Base-by-base conservation (phyloP, 1,284 basidiomycete species). In the Fistulinella cinereoalba region DNA sequence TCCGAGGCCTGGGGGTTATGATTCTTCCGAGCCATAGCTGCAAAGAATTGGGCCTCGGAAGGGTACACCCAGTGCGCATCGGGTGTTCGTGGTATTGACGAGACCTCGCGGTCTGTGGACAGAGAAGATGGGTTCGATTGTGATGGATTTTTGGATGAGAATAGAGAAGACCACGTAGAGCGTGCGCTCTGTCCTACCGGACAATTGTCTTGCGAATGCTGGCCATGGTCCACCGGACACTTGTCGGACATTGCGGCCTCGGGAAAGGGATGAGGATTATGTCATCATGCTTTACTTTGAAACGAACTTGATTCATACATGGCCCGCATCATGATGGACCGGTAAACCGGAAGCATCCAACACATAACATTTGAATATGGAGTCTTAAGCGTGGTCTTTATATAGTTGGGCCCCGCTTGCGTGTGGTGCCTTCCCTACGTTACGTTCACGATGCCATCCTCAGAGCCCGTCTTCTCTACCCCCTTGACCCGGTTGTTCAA, bases 31-130 rank as follows among this genome's bases (percentile, higher is more conserved):
- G 85, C 80, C 85, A 99, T 94, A 8, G 97, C 97, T 19, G 88
- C 77, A 70, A 90, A 99, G 76, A 99, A 99, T 70, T 98, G 96
- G 15, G 88, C 82, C 60, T 97, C 91, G 11, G 96, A 98, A n/a
- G 96, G 96, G 69, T 99, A 99, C 25, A 97, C 90, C 96, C 96
- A 99, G 50, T 92, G 88, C 37, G 76, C 75, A 44, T 81, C 79
- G 34, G 74, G 68, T 12, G 71, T 59, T 57, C 86, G 82, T 8
- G 95, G 96, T 63, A 98, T 98, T 13, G 92, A 90, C 6, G 95
- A 97, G 23, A 82, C 76, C 61, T 91, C 88, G 51, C 95, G 83
- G 10, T 88, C 77, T 9, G 71, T 75, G 10, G 83, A 84, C 50
- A 88, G 72, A 44, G 70, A 50, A 34, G 66, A 55, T 46, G 61